Evolutionary conservation across 176 grass and related monocot species (phyloP), one percentile per base, ranked within the genome.

Genomic region (Cocos nucifera): DNA sequence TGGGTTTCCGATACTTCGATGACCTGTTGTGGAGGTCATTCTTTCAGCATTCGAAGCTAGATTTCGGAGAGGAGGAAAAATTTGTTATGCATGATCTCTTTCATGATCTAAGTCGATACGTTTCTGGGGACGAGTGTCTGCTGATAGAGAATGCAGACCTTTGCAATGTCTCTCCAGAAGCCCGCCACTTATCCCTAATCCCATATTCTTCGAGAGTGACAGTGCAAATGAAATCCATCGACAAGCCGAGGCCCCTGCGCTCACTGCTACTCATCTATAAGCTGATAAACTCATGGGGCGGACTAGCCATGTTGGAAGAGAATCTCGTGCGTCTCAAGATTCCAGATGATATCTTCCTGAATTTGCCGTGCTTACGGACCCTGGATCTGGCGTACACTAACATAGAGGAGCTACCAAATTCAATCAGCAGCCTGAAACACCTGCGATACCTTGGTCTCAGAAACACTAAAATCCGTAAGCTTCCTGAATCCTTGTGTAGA

Each of bases 11-110:
- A 21, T 57, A 71, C 54, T 82, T 82, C 32, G 61, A 66, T 24
- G 79, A 76, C 30, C 71, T 82, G 72, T 0, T 70, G 2, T 19
- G n/a, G 15, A 69, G 73, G 25, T 76, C 73, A 49, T 82, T 82
- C 56, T 75, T 82, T 71, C 20, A 76, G 25, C 49, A 55, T 19
- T 76, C 28, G 4, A 49, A 50, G 54, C 9, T 65, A 10, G 32
- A 69, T 48, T 19, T 56, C 51, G 54, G 32, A 22, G 48, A 66
- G 26, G 66, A 76, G 3, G 72, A 51, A 8, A 76, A 35, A 54
- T 82, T 57, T 67, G 49, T 76, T 12, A 72, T 82, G 67, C 79
- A 65, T 32, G 56, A 53, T 14, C 24, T 55, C n/a, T 27, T 82
- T 58, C 67, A 61, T 66, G 73, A 76, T 66, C 48, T 82, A 60